Evolutionary conservation across 2,329 filamentous ascomycete species (phyloP), one percentile per base, ranked within the genome.

Genomic region (Xylariaceae sp.): DNA sequence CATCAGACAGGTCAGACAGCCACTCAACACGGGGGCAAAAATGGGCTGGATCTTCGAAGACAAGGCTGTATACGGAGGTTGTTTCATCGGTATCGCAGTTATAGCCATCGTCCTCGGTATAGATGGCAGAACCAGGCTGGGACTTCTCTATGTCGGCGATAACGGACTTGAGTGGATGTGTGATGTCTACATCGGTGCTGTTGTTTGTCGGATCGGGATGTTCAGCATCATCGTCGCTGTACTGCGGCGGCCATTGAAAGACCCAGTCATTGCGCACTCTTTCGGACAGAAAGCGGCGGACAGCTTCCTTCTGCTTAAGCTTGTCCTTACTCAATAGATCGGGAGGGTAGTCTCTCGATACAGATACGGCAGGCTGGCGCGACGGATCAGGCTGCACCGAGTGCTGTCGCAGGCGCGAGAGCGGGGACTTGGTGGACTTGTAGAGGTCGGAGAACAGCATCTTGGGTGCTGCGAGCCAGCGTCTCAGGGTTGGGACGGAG

Each of bases 251-350:
- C 84, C 84, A 87, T 39, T 74, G 65, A 67, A 85, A 88, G 0
- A 75, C 73, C 85, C 85, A 88, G 67, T 87, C 84, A 62, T 77
- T 78, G 62, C 78, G 80, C 47, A 88, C 74, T 64, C 79, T 82
- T 18, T 78, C 76, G 2, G 75, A 72, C 1, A 88, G 73, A 64
- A 81, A 82, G 54, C 76, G 79, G 67, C 77, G 82, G 42, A 88
- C 80, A 10, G 85, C 85, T 47, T 85, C 82, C 68, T 87, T 87
- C 65, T 86, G 82, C 73, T 81, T 85, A 30, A 72, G 62, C 70
- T 86, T 87, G 69, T 88, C 85, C 67, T 77, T 81, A 70, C 82
- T 86, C 53, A 85, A 72, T 4, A 88, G 76, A 67, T 87, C 85
- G 17, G 82, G 78, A 62, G 87, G 81, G 66, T 84, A 82, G 66